Base-by-base conservation (phyloP, 441 rosid species). In the Bocquillonia castaneifolia region DNA sequence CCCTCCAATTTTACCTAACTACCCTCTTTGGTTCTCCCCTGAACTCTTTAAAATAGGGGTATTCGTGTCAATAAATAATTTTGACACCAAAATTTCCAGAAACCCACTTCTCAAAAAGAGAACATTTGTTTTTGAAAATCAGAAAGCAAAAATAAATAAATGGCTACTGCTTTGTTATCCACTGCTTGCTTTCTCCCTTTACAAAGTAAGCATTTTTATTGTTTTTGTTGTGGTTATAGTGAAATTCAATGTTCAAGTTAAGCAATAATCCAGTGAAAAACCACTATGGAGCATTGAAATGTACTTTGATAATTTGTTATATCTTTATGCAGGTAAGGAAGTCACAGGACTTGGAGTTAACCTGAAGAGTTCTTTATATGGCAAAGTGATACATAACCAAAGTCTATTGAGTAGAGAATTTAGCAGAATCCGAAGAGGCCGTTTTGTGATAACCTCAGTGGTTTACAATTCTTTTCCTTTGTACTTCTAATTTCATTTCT, bases 111-210 rank as follows among this genome's bases (percentile, higher is more conserved):
- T 20, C 36, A 70, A 64, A 13, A 17, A 0, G 2, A 37, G 20
- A 17, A 29, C 34, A 54, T 6, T 44, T 64, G 56, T 26, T 59
- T 39, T 20, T 37, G 56, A 22, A 52, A 73, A 67, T 28, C 32
- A 20, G 59, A 48, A 32, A 74, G 66, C 54, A 52, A 64, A 52
- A 79, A 67, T 57, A 59, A 88, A 79, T 64, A 64, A 62, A 88
- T 83, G 90, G 84, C 84, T 17, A 59, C 70, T 28, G 67, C 80
- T 58, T 77, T 84, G 75, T 65, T 81, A 67, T 73, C 87, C 37
- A 56, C 76, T 47, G 39, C 81, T 50, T 61, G 80, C 69, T 58
- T 74, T 73, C 73, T 80, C 61, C 75, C 82, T 76, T 80, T 76
- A 53, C 75, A 70, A 52, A 68, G 88, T 85, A 74, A 73, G 81